Base-by-base conservation (phyloP, 2,329 filamentous ascomycete genomes). In the Harringtonia lauricola region DNA sequence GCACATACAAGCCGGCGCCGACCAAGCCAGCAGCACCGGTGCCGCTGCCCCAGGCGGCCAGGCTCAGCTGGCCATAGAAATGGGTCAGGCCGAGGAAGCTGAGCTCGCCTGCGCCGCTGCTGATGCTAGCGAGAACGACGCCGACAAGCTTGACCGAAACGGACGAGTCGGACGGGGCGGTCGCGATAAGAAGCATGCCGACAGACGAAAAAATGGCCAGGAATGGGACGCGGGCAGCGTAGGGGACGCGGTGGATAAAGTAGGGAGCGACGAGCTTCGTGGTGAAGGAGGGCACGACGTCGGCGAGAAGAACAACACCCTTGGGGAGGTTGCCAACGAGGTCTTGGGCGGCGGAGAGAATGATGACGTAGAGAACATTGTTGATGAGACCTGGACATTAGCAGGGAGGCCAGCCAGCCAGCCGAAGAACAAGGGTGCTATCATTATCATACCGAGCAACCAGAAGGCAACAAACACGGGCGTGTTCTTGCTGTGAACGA, bases 321-420 rank as follows among this genome's bases (percentile, higher is more conserved):
- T 96, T 96, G 40, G 92, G 92, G 2, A 95, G 72, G 51, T 70
- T 62, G 30, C 90, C 90, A 54, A 96, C 92, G 49, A 98, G 84
- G 57, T 98, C 92, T 55, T 95, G 84, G 4, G 92, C 92, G 30
- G 92, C 86, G 26, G 88, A 94, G 56, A 98, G 83, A 59, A 96
- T 92, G 61, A 96, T 86, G 44, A 96, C 90, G 64, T 95, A 96
- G 65, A 95, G 83, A 53, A 96, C 86, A 66, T 96, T 96, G 65
- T 98, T 96, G 60, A 96, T 92, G 17, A 92, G 68, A 42, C 86
- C 86, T 90, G 56, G 26, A 12, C 13, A 36, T 28, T 3, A 19
- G 34, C 10, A n/a, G 19, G 18, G 2, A 13, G 47, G n/a, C n/a
- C n/a, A n/a, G n/a, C n/a, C 39, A 41, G 42, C 18, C 50, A 41